A percentile compares a stretch with the other conserved stretches of the same genome.
These are phyloP conservation scores for Verruconis gallopava DNA, from an alignment of 2,329 filamentous ascomycete species.

Conservation along the genomic window DNA sequence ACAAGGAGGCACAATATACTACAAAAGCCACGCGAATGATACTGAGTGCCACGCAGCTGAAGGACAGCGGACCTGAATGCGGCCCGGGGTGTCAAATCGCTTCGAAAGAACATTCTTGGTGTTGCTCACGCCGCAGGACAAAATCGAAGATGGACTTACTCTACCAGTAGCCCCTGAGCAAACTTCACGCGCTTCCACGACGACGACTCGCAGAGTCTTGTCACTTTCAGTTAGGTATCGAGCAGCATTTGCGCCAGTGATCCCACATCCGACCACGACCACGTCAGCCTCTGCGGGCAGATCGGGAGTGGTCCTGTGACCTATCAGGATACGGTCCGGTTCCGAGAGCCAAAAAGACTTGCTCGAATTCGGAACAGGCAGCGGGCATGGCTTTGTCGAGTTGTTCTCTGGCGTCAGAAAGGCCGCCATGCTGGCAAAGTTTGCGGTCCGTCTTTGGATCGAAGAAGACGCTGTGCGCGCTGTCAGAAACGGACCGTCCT, in stretches of 20 bases:
- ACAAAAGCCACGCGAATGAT: too few relatives aligned
- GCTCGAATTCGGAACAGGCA: conserved; percentile 50
- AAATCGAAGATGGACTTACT: conserved; percentile 35
- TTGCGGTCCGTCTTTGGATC: too few relatives aligned
- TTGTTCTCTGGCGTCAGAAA: background rate
- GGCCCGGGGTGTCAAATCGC: too few relatives aligned
- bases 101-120: too few relatives aligned
- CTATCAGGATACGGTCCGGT: conserved; percentile 49
- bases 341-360: conserved; percentile 62
- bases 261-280: conserved; percentile 61
- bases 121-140: too few relatives aligned
- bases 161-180: conserved; percentile 77
- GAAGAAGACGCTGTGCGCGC: too few relatives aligned
- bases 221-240: conserved; percentile 39
- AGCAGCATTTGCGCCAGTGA: conserved; percentile 62
- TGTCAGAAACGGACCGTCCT: too few relatives aligned
- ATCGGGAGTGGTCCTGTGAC: conserved; percentile 52
- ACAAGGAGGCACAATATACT: too few relatives aligned
- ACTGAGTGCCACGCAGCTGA: too few relatives aligned
- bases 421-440: background rate
- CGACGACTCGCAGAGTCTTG: conserved; percentile 43
- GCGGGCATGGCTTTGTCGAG: conserved; percentile 14
- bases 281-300: conserved; percentile 53
- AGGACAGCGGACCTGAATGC: too few relatives aligned
- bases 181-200: conserved; percentile 67